Evolutionary conservation across 208 protist species (phyloP).

Genomic region (Trypanosoma grayi): DNA sequence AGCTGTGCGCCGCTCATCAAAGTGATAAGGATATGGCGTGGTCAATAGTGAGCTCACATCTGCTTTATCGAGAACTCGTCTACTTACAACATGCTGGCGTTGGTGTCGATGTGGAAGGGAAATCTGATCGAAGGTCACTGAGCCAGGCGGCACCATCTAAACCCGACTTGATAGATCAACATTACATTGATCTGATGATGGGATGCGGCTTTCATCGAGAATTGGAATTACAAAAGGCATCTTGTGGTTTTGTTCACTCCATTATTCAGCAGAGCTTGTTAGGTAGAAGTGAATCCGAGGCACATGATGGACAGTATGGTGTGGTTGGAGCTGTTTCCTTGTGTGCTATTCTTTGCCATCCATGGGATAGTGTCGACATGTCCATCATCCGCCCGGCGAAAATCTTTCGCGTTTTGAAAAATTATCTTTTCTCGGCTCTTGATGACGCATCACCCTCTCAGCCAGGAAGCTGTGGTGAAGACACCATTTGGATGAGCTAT

Average conservation of each 20-base stretch:
- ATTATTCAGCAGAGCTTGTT: conserved; percentile 47
- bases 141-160: not conserved
- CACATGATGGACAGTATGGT: conserved; percentile 8
- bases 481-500: conserved; percentile 6
- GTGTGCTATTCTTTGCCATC: conserved; percentile 81
- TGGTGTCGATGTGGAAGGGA: not conserved
- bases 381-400: conserved; percentile 68
- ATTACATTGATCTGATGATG: conserved; percentile 67
- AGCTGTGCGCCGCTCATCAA: conserved; percentile 49
- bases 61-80: conserved; percentile 25
- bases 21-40: conserved; percentile 42
- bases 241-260: conserved; percentile 74
- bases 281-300: conserved; percentile 6
- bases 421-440: conserved; percentile 31
- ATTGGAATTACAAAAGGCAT: conserved; percentile 67
- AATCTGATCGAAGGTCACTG: not conserved
- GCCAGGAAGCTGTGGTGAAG: not conserved
- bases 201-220: conserved; percentile 82
- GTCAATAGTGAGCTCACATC: conserved; percentile 40
- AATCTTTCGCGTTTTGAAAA: conserved; percentile 72
- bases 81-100: conserved; percentile 9
- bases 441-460: conserved; percentile 16
- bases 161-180: conserved; percentile 22
- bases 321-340: conserved; percentile 37
- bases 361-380: conserved; percentile 85